phyloP scores from a whole-genome alignment of 257 asterid genomes.

The Jacaranda mimosifolia region DNA sequence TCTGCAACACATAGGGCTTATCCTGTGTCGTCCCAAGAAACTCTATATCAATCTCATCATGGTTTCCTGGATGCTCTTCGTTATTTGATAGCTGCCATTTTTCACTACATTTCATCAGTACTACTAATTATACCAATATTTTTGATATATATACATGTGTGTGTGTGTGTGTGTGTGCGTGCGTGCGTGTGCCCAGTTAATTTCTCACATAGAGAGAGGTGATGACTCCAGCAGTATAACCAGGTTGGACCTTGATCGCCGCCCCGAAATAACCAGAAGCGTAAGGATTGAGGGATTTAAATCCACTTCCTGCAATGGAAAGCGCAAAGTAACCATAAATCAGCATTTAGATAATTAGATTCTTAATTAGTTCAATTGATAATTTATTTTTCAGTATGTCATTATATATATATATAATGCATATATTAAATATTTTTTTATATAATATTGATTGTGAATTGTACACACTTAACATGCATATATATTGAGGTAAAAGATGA shows the following conservation, averaged over 20 bases:
- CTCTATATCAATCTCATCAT: constrained; percentile 90
- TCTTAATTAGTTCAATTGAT: too few species aligned
- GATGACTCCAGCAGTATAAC: constrained; percentile 87
- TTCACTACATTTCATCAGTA: neutral
- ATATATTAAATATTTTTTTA: too few species aligned
- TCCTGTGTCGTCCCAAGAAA: constrained; percentile 76
- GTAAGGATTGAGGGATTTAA: constrained; percentile 66
- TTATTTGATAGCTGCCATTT: constrained; percentile 75
- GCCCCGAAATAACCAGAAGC: constrained; percentile 78
- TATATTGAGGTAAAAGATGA: too few species aligned
- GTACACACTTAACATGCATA: too few species aligned
- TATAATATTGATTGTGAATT: too few species aligned
- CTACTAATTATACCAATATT: too few species aligned
- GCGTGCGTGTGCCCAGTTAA: neutral
- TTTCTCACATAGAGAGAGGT: constrained; percentile 75
- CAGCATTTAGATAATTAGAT: too few species aligned
- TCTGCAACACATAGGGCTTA: constrained; percentile 81
- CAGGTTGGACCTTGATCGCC: constrained; percentile 75
- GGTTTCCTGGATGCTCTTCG: constrained; percentile 75
- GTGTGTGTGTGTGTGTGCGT: neutral
- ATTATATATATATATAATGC: too few species aligned
- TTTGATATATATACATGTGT: neutral
- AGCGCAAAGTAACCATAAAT: too few species aligned
- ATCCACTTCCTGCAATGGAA: constrained; percentile 74
- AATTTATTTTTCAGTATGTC: too few species aligned